Evolutionary conservation across 1,284 basidiomycete species (phyloP).

Genomic region (Pseudozyma thailandica): DNA sequence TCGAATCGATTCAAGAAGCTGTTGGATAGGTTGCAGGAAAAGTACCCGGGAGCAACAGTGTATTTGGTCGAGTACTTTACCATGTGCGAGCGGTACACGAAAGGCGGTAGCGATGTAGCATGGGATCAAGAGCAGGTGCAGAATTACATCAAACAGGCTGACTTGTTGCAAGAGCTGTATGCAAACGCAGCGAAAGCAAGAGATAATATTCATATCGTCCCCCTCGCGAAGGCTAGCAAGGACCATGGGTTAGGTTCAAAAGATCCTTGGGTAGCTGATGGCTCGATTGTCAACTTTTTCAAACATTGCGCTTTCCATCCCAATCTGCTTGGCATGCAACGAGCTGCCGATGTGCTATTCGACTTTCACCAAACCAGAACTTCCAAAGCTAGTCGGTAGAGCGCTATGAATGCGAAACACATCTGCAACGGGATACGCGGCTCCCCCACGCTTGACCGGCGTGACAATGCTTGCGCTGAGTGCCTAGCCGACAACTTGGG

Average conservation of each 20-base stretch:
- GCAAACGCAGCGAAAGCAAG: slow-evolving; percentile 12
- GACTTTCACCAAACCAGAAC: slow-evolving; percentile 4
- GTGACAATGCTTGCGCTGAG: no score
- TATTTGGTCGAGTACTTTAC: slow-evolving; percentile 37
- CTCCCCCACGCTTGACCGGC: no score
- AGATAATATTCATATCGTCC: slow-evolving; percentile 13
- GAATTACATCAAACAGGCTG: slow-evolving; percentile 11
- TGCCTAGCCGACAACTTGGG: no score
- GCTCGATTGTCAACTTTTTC: slow-evolving; percentile 18
- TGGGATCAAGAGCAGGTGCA: slow-evolving; percentile 15
- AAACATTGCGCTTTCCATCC: slow-evolving; percentile 23
- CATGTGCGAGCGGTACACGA: slow-evolving; percentile 22
- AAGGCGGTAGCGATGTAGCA: slow-evolving; percentile 4
- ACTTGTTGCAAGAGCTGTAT: slow-evolving; percentile 15
- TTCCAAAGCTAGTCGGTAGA: background rate
- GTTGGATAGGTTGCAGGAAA: slow-evolving; percentile 12
- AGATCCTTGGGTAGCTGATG: slow-evolving; percentile 25
- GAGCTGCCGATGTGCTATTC: slow-evolving; percentile 19
- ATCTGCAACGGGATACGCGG: no score
- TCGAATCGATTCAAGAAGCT: slow-evolving; percentile 8
- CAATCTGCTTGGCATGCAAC: slow-evolving; percentile 20
- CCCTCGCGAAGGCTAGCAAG: slow-evolving; percentile 17
- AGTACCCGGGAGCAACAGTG: slow-evolving; percentile 13
- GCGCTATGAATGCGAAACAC: no score
- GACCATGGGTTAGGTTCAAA: slow-evolving; percentile 14